Base-by-base conservation (phyloP, 2,329 filamentous ascomycete species). In the Graphilbum fragrans region DNA sequence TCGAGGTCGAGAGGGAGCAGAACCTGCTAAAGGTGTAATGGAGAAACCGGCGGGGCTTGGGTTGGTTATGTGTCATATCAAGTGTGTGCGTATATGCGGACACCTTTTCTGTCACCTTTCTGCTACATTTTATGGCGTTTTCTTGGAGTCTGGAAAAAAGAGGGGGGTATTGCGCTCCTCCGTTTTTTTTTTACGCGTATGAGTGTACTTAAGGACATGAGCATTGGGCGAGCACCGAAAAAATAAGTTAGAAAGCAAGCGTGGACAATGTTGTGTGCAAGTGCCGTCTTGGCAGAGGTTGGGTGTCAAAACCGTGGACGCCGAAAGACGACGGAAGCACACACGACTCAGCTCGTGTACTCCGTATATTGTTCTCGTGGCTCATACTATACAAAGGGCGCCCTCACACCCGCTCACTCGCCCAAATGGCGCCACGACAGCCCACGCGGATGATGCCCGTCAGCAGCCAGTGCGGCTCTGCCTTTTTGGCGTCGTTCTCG, bases 1-100 rank as follows among this genome's bases (percentile, higher is more conserved):
- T 94, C 64, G 92, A 98, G 73, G 92, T 96, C 47, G 92, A 98
- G 78, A 75, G 88, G 64, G 88, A 95, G 70, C 65, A 69, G 49
- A 31, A 31, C 29, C 29, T 31, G 6, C 29, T 31, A 31, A 31
- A 31, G 29, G 29, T 31, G 14, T 31, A 31, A 31, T 31, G 29
- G 12, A 7, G 6, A 55, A 73, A 72, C 63, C 61, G 49, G 52
- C 57, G n/a, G n/a, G 29, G 6, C 29, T 14, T 5, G 29, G 6
- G 17, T 39, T 35, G 21, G 22, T 41, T 27, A 31, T 20, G 35
- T 33, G 8, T 37, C 20, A 31, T 37, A 18, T 18, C 18, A 25
- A 17, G 19, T 27, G 20, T 41, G 23, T 23, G 17, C 19, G n/a
- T 29, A 31, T 41, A 34, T 19, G 34, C 20, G 38, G 32, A 22